Percentiles rank a stretch among this genome's conserved stretches.
Evolutionary conservation across 495 filamentous ascomycete species (phyloP).

Genomic region (Cryomyces minteri): DNA sequence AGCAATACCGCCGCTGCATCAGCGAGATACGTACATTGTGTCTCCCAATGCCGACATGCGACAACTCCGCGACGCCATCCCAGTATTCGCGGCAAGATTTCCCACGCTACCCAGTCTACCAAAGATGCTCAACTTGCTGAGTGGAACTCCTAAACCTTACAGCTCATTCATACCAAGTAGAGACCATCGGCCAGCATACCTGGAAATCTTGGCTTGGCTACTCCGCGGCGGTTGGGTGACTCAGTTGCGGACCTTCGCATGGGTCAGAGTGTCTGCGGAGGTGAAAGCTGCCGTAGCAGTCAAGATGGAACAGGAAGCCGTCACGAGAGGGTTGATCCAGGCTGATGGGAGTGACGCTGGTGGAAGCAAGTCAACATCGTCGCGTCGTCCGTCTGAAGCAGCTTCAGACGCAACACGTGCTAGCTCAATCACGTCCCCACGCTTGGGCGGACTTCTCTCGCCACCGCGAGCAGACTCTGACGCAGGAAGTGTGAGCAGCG

Average conservation of each 20-base stretch:
- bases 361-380: background rate
- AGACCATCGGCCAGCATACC: conserved; percentile 71
- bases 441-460: no score
- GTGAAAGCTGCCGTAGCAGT: conserved; percentile 42
- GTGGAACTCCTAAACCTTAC: conserved; percentile 59
- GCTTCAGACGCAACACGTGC: background rate
- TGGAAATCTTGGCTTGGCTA: conserved; percentile 82
- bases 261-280: conserved; percentile 47
- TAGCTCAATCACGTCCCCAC: background rate
- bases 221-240: conserved; percentile 84
- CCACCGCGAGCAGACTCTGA: no score
- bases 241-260: conserved; percentile 74
- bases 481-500: background rate
- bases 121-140: conserved; percentile 66
- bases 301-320: conserved; percentile 31
- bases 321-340: conserved; percentile 2
- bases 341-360: background rate
- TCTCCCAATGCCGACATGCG: conserved; percentile 77
- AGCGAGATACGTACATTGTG: conserved; percentile 80
- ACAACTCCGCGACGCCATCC: conserved; percentile 48
- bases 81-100: conserved; percentile 57
- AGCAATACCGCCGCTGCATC: conserved; percentile 79
- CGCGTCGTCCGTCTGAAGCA: background rate
- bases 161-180: conserved; percentile 68
- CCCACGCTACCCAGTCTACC: conserved; percentile 64